Percentiles rank a stretch among this genome's conserved stretches.
Conservation (phyloP, 192 early-diverging fungal genomes). For the Coemansia sp. region DNA sequence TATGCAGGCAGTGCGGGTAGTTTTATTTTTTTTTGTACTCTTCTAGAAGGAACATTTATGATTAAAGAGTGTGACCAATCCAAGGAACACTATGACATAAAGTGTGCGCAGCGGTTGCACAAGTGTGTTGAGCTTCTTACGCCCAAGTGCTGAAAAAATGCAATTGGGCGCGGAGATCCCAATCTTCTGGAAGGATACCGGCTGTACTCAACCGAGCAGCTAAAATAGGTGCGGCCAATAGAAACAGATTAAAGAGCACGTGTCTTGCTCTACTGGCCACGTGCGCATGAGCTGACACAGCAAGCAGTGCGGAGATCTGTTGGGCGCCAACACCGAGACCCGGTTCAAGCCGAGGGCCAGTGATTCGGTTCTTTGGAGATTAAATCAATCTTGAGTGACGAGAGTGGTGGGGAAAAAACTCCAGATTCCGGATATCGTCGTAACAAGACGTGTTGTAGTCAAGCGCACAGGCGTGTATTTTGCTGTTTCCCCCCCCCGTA, state of each 20-base stretch:
- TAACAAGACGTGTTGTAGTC: not conserved
- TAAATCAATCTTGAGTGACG: not conserved
- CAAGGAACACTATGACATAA: not conserved
- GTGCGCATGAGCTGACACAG: not conserved
- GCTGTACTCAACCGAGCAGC: not conserved
- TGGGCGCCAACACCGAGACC: not conserved
- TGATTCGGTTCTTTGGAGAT: not conserved
- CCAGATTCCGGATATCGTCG: not conserved
- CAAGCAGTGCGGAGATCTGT: not conserved
- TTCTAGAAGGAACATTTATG: not conserved
- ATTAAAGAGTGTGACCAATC: not conserved
- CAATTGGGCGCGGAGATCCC: not conserved
- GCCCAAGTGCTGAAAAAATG: not conserved
- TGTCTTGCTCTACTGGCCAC: not conserved
- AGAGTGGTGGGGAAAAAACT: not conserved
- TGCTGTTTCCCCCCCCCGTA: too few species aligned
- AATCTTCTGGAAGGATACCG: not conserved
- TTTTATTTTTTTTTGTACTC: not conserved
- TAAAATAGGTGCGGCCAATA: not conserved
- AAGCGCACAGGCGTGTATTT: not conserved
- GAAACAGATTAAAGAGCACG: not conserved
- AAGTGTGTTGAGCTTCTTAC: not conserved
- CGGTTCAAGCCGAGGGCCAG: not conserved
- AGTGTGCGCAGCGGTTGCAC: not conserved
- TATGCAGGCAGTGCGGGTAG: not conserved